These are phyloP conservation scores for Botryosphaeria dothidea DNA, from an alignment of 2,329 filamentous ascomycete species.

Conservation along the genomic window DNA sequence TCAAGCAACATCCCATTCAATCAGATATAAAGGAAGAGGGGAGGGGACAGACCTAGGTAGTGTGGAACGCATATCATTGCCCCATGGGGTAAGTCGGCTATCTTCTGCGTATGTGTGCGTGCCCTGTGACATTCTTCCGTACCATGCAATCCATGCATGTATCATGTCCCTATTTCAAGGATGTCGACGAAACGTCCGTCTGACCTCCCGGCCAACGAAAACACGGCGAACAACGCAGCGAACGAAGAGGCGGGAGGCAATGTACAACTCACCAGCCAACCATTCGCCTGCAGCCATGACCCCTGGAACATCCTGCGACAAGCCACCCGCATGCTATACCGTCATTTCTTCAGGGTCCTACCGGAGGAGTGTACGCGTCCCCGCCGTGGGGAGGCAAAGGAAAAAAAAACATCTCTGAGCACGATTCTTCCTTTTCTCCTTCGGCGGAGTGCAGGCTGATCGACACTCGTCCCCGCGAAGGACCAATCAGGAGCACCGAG, in stretches of 20 bases:
- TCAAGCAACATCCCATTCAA: neutral
- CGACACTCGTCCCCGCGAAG: too few species aligned
- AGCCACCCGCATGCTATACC: neutral
- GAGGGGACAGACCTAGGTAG: neutral
- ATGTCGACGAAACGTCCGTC: too few species aligned
- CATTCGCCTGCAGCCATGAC: neutral
- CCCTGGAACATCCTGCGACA: neutral
- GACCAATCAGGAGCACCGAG: too few species aligned
- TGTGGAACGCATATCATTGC: neutral
- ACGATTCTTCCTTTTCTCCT: too few species aligned
- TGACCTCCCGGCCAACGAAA: neutral
- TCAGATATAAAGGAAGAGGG: neutral
- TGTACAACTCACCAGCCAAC: neutral
- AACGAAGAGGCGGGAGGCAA: neutral
- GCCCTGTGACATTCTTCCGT: neutral
- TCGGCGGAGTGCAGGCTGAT: too few species aligned
- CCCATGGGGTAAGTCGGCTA: neutral
- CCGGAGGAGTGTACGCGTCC: neutral
- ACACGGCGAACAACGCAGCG: neutral
- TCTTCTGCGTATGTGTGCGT: neutral
- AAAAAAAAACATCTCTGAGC: too few species aligned
- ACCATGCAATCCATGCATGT: neutral
- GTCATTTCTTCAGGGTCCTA: neutral
- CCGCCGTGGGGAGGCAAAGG: neutral
- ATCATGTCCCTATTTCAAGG: too few species aligned